Conservation (phyloP, 1,139 yeast species). For the Oligophagozyma castellii region DNA sequence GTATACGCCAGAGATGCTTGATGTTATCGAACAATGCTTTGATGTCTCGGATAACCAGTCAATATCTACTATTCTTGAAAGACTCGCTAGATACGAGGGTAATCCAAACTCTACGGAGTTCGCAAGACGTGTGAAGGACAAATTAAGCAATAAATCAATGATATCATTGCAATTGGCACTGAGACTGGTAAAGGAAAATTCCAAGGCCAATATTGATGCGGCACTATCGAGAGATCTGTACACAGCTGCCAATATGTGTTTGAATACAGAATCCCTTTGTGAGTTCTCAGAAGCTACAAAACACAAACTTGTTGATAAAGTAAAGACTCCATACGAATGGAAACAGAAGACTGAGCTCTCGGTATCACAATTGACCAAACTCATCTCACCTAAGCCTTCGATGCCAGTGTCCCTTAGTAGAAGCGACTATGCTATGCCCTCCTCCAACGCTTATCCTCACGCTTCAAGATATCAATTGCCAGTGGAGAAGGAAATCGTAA, state of each 20-base stretch:
- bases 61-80: conserved; percentile 48
- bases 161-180: conserved; percentile 67
- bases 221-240: conserved; percentile 65
- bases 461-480: conserved; percentile 61
- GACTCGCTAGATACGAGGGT: conserved; percentile 31
- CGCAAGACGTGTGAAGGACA: conserved; percentile 46
- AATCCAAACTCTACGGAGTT: conserved; percentile 42
- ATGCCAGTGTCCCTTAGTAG: conserved; percentile 14
- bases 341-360: conserved; percentile 14
- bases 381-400: conserved; percentile 19
- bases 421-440: conserved; percentile 10
- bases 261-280: conserved; percentile 41
- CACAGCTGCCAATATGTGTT: conserved; percentile 66
- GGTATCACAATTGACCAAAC: conserved; percentile 19
- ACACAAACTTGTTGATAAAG: conserved; percentile 48
- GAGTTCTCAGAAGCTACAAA: conserved; percentile 45
- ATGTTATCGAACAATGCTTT: conserved; percentile 58
- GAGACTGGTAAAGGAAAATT: conserved; percentile 54
- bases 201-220: conserved; percentile 41
- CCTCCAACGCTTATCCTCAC: conserved; percentile 40
- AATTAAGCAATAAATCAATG: conserved; percentile 46
- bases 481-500: conserved; percentile 36
- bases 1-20: conserved; percentile 41
- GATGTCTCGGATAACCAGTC: conserved; percentile 31
- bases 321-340: conserved; percentile 35